Base-by-base conservation (phyloP, 2,329 filamentous ascomycete genomes). In the Lachnellula hyalina region DNA sequence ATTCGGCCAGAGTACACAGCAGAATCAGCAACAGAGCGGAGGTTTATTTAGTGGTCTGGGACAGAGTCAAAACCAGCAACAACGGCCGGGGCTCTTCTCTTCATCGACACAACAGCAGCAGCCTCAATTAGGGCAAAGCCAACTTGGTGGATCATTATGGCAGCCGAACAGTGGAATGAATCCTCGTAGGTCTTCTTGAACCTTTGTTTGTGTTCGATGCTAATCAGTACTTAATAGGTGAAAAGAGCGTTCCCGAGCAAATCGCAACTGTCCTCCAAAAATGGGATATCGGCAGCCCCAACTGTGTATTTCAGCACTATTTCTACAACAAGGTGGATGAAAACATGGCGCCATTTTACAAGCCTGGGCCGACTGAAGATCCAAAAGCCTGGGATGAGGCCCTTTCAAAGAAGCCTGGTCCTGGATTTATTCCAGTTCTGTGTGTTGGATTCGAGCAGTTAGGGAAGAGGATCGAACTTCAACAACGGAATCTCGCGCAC, bases 321-420 rank as follows among this genome's bases (percentile, higher is more conserved):
- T 90, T 94, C 70, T 95, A 94, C 78, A 94, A 94, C 73, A 84
- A 89, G 62, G 88, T 92, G 59, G 85, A 87, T 60, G 83, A 87
- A 65, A 81, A 83, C 51, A 80, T 81, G 67, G 85, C 87, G n/a
- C 87, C 87, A 11, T 91, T 87, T 70, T 92, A 88, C 71, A 82
- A 85, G 60, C 87, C 87, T 2, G 77, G 81, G 15, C 75, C 83
- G 1, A 77, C 82, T 62, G 90, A 94, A 67, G 85, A 92, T 67
- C 82, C 86, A 38, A 81, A 83, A 61, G 88, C 89, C 67, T 95
- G 89, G 88, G 90, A 95, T 66, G 87, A 91, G 64, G 90, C 90
- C 0, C 79, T 93, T 28, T 82, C 87, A 62, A 87, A 87, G 67
- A 91, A 92, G 73, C 90, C 90, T 4, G 86, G 81, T 38, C 79